phyloP scores from a whole-genome alignment of 2,329 filamentous ascomycete genomes.

The Penicillium sp. region DNA sequence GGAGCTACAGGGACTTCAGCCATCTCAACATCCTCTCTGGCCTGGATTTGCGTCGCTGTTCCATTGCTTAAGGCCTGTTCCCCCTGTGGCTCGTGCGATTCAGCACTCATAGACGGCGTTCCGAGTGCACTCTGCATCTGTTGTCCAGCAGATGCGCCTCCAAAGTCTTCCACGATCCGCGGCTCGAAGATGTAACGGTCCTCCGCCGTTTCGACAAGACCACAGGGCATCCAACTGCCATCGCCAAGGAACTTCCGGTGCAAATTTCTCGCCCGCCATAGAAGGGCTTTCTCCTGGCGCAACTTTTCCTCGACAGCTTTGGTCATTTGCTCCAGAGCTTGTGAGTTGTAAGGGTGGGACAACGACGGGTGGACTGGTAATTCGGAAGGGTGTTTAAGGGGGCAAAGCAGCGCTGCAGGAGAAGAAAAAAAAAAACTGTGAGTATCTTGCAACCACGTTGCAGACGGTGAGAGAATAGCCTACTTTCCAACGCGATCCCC shows the following conservation, averaged over 20 bases:
- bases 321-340: conserved; percentile 60
- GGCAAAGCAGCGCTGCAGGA: conserved; percentile 57
- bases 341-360: conserved; percentile 60
- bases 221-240: conserved; percentile 60
- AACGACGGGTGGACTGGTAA: conserved; percentile 61
- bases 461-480: conserved; percentile 19
- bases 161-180: conserved; percentile 21
- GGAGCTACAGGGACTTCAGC: conserved; percentile 24
- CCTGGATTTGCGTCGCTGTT: conserved; percentile 2
- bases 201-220: conserved; percentile 52
- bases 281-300: conserved; percentile 57
- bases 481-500: conserved; percentile 60
- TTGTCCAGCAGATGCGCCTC: conserved; percentile 19
- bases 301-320: conserved; percentile 59
- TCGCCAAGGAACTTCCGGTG: conserved; percentile 63
- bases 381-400: conserved; percentile 64
- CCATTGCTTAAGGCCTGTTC: conserved; percentile 15
- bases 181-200: conserved; percentile 53
- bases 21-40: conserved; percentile 38
- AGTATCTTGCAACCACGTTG: background rate
- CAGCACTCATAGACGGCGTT: conserved; percentile 12
- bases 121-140: conserved; percentile 20
- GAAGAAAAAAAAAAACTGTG: background rate
- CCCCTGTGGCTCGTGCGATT: conserved; percentile 17
- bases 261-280: conserved; percentile 61